Base-by-base conservation (phyloP, 169 alveolate species). In the Perkinsus chesapeaki region DNA sequence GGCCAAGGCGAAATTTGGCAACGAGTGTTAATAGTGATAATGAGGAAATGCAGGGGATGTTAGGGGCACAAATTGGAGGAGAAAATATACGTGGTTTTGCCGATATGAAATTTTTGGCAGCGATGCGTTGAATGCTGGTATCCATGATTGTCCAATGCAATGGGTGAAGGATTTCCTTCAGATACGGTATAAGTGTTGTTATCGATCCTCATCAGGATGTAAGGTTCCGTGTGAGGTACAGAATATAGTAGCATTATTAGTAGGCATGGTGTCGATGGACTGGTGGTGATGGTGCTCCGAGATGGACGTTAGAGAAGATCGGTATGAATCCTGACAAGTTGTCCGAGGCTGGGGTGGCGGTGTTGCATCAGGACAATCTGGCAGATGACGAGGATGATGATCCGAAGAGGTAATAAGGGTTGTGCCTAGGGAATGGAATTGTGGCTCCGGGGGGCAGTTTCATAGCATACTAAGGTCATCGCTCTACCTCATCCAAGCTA, bases 151-250 rank as follows among this genome's bases (percentile, higher is more conserved):
- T 23, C 7, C 82, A 1, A 20, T 23, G 27, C 31, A 1, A 34
- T 60, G 82, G 31, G 31, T 23, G 31, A 1, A 16, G 3, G 31
- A 34, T 60, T 34, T 60, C 27, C 19, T 9, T 47, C 82, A 60
- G 82, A 34, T 60, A 7, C 73, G 93, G 93, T 10, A 91, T 91
- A 38, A 23, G 82, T 1, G 93, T 91, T n/a, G 82, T 60, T 23
- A 60, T 60, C 12, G 93, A 91, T n/a, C 60, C 60, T 37, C 93
- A 91, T 73, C 93, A 91, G 31, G 93, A 91, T 73, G 93, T 91
- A 60, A 34, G 82, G 12, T 16, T 0, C 31, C 36, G 27, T 16
- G 82, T 3, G 31, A 60, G 7, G 31, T 60, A 34, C n/a, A 60
- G 82, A 12, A 23, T 60, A 1, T 16, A 20, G 12, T 60, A 60